Percentiles rank a stretch among this genome's conserved stretches.
These are phyloP conservation scores for Tetrahymena thermophila DNA, from an alignment of 73 alveolate species.

Conservation along the genomic window DNA sequence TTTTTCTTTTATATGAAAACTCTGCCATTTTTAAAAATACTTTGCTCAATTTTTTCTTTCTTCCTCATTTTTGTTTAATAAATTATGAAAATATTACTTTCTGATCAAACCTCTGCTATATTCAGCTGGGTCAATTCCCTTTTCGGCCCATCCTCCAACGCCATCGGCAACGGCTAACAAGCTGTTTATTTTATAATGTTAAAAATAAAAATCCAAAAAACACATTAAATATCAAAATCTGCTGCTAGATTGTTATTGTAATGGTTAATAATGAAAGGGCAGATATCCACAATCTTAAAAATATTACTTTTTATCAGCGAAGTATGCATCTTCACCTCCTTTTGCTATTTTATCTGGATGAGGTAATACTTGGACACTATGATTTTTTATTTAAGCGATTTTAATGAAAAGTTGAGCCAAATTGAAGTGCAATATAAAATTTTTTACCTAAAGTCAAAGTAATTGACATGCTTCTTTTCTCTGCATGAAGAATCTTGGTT, in stretches of 20 bases:
- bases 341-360: slow-evolving; percentile 60
- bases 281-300: background rate
- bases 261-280: background rate
- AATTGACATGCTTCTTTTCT: background rate
- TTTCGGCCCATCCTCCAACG: slow-evolving; percentile 75
- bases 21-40: background rate
- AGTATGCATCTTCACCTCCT: slow-evolving; percentile 84
- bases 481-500: background rate
- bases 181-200: background rate
- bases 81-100: background rate
- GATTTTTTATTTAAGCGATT: background rate
- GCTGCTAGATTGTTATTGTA: background rate
- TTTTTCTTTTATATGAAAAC: no score
- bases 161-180: slow-evolving; percentile 80
- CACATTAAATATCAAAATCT: background rate
- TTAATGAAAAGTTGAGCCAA: background rate
- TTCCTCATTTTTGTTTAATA: background rate
- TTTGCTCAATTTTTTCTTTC: background rate
- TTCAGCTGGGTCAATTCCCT: slow-evolving; percentile 77
- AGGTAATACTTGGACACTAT: slow-evolving; percentile 25
- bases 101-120: slow-evolving; percentile 53
- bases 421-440: background rate
- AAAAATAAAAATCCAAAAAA: background rate
- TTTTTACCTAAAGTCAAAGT: background rate
- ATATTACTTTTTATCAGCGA: slow-evolving; percentile 10